Evolutionary conservation across 352 stramenopile genomes (phyloP).

Genomic region (Phytophthora tentaculata): DNA sequence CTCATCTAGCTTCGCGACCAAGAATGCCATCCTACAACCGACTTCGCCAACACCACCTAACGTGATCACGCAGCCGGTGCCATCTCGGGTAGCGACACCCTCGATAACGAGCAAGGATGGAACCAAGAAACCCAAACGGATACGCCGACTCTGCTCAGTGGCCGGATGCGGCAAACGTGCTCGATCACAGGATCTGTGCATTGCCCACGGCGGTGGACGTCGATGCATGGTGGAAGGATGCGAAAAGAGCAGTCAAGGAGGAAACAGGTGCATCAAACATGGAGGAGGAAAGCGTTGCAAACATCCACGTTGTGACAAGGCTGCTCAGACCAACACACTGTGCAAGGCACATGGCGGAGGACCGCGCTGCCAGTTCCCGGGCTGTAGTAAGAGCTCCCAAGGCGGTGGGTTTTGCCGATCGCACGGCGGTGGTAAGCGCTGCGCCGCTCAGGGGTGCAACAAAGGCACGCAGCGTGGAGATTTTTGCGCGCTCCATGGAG

Average conservation of each 20-base stretch:
- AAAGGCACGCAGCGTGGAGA: slow-evolving; percentile 87
- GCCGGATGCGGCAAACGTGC: slow-evolving; percentile 83
- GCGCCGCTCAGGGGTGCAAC: slow-evolving; percentile 79
- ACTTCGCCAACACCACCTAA: neutral
- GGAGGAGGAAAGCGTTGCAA: slow-evolving; percentile 82
- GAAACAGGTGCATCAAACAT: slow-evolving; percentile 87
- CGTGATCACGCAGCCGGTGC: neutral
- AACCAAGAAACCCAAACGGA: slow-evolving; percentile 32
- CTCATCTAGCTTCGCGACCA: slow-evolving; percentile 30
- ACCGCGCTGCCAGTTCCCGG: slow-evolving; percentile 68
- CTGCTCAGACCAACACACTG: slow-evolving; percentile 79
- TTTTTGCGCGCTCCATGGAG: slow-evolving; percentile 85
- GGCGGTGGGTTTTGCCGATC: slow-evolving; percentile 80
- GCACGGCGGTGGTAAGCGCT: slow-evolving; percentile 86
- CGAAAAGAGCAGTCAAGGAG: slow-evolving; percentile 78
- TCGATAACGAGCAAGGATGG: slow-evolving; percentile 8
- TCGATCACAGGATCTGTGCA: slow-evolving; percentile 84
- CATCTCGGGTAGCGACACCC: neutral
- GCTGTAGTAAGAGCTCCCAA: slow-evolving; percentile 75
- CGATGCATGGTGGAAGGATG: slow-evolving; percentile 79
- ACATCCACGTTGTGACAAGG: slow-evolving; percentile 72
- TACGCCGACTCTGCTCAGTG: slow-evolving; percentile 61
- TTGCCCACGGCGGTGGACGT: slow-evolving; percentile 76
- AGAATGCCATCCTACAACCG: neutral
- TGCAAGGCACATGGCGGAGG: slow-evolving; percentile 84